Percentiles rank a stretch among this genome's conserved stretches.
phyloP scores from a whole-genome alignment of 108 stramenopile genomes.

The Heterococcus sp. region DNA sequence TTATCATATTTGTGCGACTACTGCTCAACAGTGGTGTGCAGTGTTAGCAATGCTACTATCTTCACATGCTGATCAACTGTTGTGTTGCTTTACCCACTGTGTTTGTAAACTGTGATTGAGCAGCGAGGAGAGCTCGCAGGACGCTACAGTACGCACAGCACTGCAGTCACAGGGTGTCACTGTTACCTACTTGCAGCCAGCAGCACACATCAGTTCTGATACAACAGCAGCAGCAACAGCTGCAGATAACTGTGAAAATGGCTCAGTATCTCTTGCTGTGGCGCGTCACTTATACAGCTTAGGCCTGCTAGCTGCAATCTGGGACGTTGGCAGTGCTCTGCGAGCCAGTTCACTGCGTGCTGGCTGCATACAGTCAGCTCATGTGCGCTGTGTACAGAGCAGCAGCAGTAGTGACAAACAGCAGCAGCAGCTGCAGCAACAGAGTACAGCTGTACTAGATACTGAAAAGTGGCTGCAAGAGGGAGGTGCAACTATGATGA shows the following conservation, averaged over 20 bases:
- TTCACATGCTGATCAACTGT: neutral
- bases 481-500: too few species aligned
- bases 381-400: too few species aligned
- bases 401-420: too few species aligned
- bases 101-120: neutral
- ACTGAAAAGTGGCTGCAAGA: too few species aligned
- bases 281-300: slow-evolving; percentile 3
- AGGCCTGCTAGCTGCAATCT: slow-evolving; percentile 16
- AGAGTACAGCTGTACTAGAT: too few species aligned
- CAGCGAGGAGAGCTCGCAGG: neutral
- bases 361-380: neutral
- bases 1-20: too few species aligned
- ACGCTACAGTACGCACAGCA: neutral
- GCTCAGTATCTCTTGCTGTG: slow-evolving; percentile 1
- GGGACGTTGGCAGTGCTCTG: slow-evolving; percentile 10
- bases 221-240: neutral
- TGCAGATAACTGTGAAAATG: neutral
- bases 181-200: neutral
- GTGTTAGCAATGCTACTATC: too few species aligned
- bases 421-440: too few species aligned
- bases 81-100: neutral
- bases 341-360: neutral
- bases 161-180: neutral
- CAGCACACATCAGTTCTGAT: too few species aligned
- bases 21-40: too few species aligned